phyloP scores from a whole-genome alignment of 441 rosid genomes.

The Croton setiger region DNA sequence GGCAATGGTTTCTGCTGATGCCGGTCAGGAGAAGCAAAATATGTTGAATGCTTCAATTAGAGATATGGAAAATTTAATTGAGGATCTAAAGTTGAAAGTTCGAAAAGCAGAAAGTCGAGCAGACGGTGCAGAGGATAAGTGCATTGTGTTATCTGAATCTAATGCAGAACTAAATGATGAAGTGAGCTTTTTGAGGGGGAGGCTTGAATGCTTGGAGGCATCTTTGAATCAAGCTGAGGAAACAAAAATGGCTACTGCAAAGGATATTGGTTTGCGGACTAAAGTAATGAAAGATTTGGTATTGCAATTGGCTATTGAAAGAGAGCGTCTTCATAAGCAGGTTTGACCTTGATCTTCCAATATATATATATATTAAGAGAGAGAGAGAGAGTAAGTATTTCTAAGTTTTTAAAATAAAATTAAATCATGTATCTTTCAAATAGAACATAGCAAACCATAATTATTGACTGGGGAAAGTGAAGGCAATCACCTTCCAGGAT shows the following conservation, averaged over 20 bases:
- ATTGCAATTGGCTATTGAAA: slow-evolving; percentile 71
- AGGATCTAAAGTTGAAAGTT: slow-evolving; percentile 68
- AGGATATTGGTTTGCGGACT: slow-evolving; percentile 59
- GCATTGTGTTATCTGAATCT: slow-evolving; percentile 68
- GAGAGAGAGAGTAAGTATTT: not conserved
- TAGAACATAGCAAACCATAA: not conserved
- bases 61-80: slow-evolving; percentile 85
- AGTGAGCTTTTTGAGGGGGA: slow-evolving; percentile 58
- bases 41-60: slow-evolving; percentile 63
- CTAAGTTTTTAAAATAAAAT: not conserved
- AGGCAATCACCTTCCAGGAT: not conserved
- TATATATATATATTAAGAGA: too few species aligned
- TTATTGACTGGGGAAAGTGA: not conserved
- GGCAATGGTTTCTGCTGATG: slow-evolving; percentile 81
- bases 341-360: slow-evolving; percentile 27
- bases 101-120: slow-evolving; percentile 66
- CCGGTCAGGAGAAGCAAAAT: slow-evolving; percentile 76
- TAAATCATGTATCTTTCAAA: not conserved
- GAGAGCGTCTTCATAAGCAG: slow-evolving; percentile 89
- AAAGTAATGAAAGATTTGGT: slow-evolving; percentile 73
- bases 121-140: slow-evolving; percentile 72
- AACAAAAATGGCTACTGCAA: slow-evolving; percentile 55
- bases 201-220: slow-evolving; percentile 60
- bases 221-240: slow-evolving; percentile 71
- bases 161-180: slow-evolving; percentile 70